Percentiles rank a stretch among this genome's conserved stretches.
These are phyloP conservation scores for Ampelocalamus luodianensis DNA, from an alignment of 176 grass and related monocot species.

Conservation along the genomic window DNA sequence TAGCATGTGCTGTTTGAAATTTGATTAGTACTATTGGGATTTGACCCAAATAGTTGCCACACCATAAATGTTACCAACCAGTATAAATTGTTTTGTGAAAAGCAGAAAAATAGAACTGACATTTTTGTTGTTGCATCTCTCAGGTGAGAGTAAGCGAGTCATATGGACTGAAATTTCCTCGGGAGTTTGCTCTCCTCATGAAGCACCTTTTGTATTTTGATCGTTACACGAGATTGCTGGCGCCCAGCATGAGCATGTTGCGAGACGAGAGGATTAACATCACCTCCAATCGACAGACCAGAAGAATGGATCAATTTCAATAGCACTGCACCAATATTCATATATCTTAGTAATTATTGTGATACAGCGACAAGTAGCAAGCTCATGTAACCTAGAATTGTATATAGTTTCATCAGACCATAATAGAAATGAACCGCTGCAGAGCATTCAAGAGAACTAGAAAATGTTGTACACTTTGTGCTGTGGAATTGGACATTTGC, in stretches of 20 bases:
- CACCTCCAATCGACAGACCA: slow-evolving; percentile 59
- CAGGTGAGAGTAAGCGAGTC: slow-evolving; percentile 98
- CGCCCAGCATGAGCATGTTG: slow-evolving; percentile 96
- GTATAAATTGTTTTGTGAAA: neutral
- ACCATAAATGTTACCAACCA: neutral
- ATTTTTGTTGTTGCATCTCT: slow-evolving; percentile 29
- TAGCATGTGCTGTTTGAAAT: neutral
- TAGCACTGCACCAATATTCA: neutral
- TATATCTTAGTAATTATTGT: neutral
- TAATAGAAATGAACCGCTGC: slow-evolving; percentile 13
- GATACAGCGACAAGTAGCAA: slow-evolving; percentile 10
- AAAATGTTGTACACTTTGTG: neutral
- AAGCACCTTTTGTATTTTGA: slow-evolving; percentile 98
- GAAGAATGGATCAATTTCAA: slow-evolving; percentile 43
- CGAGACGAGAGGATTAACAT: slow-evolving; percentile 84
- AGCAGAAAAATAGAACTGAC: slow-evolving; percentile 26
- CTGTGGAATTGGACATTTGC: neutral
- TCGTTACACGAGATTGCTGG: slow-evolving; percentile 85
- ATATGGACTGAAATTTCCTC: slow-evolving; percentile 88
- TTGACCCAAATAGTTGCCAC: neutral
- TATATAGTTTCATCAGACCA: slow-evolving; percentile 30
- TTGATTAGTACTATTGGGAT: neutral
- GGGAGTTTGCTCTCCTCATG: slow-evolving; percentile 91
- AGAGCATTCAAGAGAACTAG: neutral
- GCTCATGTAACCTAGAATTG: neutral